A percentile compares a stretch with the other conserved stretches of the same genome.
phyloP scores from a whole-genome alignment of 345 rosid species.

The Eucalyptus curtisii region DNA sequence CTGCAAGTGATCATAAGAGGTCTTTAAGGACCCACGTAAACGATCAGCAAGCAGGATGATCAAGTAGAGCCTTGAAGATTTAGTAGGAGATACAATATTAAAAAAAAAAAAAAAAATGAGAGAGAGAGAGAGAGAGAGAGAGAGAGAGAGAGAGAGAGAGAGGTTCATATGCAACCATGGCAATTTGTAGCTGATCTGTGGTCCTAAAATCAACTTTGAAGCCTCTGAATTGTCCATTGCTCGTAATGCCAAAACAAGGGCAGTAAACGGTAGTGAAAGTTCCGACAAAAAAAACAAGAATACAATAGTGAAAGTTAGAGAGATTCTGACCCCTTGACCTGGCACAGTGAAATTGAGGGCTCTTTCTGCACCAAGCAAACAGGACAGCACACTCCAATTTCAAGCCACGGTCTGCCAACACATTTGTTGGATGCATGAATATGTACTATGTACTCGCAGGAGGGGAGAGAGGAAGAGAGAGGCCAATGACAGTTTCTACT shows the following conservation, averaged over 20 bases:
- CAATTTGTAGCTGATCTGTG: background rate
- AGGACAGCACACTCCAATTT: background rate
- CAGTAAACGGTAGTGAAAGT: background rate
- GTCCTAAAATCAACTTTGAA: background rate
- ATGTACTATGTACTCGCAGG: background rate
- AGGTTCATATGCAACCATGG: background rate
- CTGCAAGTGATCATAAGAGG: conserved; percentile 11
- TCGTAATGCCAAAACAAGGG: background rate
- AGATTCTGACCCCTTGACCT: background rate
- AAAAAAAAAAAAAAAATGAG: background rate
- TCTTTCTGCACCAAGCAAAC: background rate
- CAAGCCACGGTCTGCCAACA: background rate
- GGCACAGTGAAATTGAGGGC: background rate
- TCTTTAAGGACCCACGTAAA: background rate
- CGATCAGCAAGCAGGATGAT: background rate
- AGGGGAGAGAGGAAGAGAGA: background rate
- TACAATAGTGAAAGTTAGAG: background rate
- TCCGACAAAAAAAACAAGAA: no score
- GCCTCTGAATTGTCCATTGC: background rate
- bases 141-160: background rate
- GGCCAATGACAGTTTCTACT: background rate
- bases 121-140: background rate
- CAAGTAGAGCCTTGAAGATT: background rate
- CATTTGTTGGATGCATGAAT: background rate
- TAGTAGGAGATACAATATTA: background rate